Conservation (phyloP, 345 rosid genomes). For the Rhodamnia rubescens region DNA sequence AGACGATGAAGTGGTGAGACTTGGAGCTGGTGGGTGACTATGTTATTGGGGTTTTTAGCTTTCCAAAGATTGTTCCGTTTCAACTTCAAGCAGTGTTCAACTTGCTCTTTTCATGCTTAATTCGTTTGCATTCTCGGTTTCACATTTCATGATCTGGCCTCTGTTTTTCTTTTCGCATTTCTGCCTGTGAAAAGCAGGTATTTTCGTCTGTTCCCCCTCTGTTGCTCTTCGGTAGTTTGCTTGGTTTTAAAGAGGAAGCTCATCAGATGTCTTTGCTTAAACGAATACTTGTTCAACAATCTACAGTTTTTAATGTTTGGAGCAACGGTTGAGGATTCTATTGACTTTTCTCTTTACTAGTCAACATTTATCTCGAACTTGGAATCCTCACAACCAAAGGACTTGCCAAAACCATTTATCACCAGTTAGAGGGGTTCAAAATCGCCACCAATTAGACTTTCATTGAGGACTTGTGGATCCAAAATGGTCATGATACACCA, state of each 20-base stretch:
- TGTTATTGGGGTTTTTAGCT: neutral
- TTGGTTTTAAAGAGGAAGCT: neutral
- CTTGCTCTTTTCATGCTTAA: neutral
- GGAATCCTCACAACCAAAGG: neutral
- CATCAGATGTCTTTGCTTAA: neutral
- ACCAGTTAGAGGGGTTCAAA: neutral
- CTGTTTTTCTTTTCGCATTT: neutral
- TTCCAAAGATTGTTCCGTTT: neutral
- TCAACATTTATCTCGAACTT: neutral
- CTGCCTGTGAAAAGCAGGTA: neutral
- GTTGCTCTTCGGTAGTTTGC: neutral
- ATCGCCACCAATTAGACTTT: neutral
- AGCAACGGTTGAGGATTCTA: neutral
- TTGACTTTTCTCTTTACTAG: neutral
- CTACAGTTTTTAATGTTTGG: neutral
- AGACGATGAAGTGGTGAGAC: neutral
- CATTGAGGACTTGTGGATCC: neutral
- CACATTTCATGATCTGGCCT: neutral
- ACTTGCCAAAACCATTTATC: neutral
- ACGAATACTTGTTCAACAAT: neutral
- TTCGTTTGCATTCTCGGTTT: neutral
- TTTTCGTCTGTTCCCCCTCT: neutral
- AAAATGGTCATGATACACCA: neutral
- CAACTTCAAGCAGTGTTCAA: neutral
- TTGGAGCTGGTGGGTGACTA: neutral